Percentiles rank a stretch among this genome's conserved stretches.
phyloP scores from a whole-genome alignment of 2,329 filamentous ascomycete genomes.

The Xylaria sp. region DNA sequence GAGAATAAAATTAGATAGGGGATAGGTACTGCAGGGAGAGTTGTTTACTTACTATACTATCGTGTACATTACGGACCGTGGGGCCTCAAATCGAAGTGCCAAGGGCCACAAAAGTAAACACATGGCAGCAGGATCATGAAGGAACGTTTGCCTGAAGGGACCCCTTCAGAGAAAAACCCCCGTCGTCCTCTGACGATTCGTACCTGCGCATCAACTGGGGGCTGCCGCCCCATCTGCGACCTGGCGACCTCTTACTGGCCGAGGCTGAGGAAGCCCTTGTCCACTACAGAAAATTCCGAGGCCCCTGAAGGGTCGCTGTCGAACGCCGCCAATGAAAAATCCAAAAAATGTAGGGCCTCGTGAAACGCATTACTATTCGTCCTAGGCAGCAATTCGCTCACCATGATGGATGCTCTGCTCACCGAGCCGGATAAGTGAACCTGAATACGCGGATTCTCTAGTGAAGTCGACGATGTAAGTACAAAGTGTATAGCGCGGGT shows the following conservation, averaged over 20 bases:
- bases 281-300: conserved; percentile 5
- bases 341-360: conserved; percentile 1
- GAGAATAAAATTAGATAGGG: conserved; percentile 2
- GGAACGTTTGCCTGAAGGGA: no score
- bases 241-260: conserved; percentile 33
- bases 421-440: conserved; percentile 19
- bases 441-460: conserved; percentile 12
- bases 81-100: conserved; percentile 8
- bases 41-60: background rate
- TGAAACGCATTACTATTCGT: conserved; percentile 25
- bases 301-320: conserved; percentile 11
- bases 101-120: conserved; percentile 26
- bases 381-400: conserved; percentile 28
- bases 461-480: background rate
- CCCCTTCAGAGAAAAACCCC: background rate
- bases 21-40: background rate
- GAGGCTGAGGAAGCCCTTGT: conserved; percentile 16
- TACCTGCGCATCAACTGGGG: conserved; percentile 35
- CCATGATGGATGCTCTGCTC: conserved; percentile 24
- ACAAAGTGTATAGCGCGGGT: background rate
- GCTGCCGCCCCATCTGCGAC: conserved; percentile 26
- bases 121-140: conserved; percentile 25
- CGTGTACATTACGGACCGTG: conserved; percentile 12
- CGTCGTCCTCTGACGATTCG: conserved; percentile 23
- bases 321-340: no score